Evolutionary conservation across 176 grass and related monocot species (phyloP), one percentile per base, ranked within the genome.

Genomic region (Paspalum notatum): DNA sequence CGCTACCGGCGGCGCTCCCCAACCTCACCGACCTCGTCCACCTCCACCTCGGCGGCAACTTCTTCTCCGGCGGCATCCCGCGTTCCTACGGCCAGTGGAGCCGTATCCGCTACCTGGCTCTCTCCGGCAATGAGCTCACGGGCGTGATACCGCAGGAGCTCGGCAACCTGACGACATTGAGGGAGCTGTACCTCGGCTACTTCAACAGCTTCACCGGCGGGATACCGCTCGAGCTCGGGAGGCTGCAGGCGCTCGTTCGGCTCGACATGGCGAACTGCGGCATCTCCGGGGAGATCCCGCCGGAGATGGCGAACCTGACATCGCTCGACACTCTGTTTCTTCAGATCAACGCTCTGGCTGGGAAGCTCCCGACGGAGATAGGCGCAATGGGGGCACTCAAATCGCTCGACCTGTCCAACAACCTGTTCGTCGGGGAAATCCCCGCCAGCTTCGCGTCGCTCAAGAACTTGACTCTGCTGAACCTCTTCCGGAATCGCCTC

Each of bases 361-460:
- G 89, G 15, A 62, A 80, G 9, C 66, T 97, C 1, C 94, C 94
- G 13, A 39, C 85, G 25, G 91, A 92, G 84, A 80, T 97, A 0
- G 91, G 91, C 18, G 47, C 71, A 24, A 89, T 97, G 80, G 64
- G 67, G 26, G 84, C 75, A 50, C 89, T 97, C 38, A 97, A 92
- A 81, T 97, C 94, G 57, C 85, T 97, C 53, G 94, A 97, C 85
- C 72, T 97, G 74, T 97, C 94, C 7, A 97, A 97, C 87, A 97
- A 97, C 65, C 25, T 88, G 68, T 76, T 97, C 72, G 53, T 84
- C 27, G 94, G 90, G 12, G 83, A 88, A 74, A 97, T 97, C 70
- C 94, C 94, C 4, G 27, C 91, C 38, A 88, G 66, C 66, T 97
- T 94, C 72, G 80, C 84, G 51, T 37, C 77, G 21, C 88, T 97